phyloP scores from a whole-genome alignment of 1,284 basidiomycete genomes.

The Golubevia pallescens region DNA sequence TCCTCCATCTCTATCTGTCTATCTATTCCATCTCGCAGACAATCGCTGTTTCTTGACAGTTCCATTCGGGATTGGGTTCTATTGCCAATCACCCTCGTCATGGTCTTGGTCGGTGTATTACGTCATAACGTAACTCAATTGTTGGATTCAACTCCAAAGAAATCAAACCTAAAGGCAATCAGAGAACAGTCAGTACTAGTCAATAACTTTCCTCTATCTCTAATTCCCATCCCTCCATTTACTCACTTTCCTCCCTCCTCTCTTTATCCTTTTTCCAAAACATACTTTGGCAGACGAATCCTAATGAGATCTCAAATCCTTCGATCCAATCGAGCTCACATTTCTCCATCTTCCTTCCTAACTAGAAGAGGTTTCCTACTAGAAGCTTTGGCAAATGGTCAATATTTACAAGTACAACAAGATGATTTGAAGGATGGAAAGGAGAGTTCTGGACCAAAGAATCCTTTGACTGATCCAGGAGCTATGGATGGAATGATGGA shows the following conservation, averaged over 20 bases:
- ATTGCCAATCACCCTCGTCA: slow-evolving; percentile 95
- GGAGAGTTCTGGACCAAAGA: slow-evolving; percentile 56
- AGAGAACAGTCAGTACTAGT: slow-evolving; percentile 83
- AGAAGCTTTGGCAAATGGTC: slow-evolving; percentile 40
- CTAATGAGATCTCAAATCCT: slow-evolving; percentile 36
- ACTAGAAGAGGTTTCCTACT: slow-evolving; percentile 36
- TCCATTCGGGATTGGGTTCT: slow-evolving; percentile 72
- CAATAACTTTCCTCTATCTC: not conserved
- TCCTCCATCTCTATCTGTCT: too few relatives aligned
- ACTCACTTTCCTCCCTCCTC: slow-evolving; percentile 6
- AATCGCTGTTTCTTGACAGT: too few relatives aligned
- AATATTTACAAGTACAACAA: slow-evolving; percentile 42
- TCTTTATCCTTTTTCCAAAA: not conserved
- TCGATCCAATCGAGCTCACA: slow-evolving; percentile 40
- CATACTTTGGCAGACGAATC: too few relatives aligned
- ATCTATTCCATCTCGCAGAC: too few relatives aligned
- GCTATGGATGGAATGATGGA: slow-evolving; percentile 99
- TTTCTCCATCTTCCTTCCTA: slow-evolving; percentile 41
- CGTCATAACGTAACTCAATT: slow-evolving; percentile 90
- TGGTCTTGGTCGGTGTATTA: slow-evolving; percentile 94
- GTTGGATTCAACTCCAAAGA: slow-evolving; percentile 84
- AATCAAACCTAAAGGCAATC: slow-evolving; percentile 76
- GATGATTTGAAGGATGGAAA: slow-evolving; percentile 20
- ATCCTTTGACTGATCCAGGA: slow-evolving; percentile 79
- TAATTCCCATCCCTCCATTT: slow-evolving; percentile 4